Percentiles rank a stretch among this genome's conserved stretches.
Evolutionary conservation across 2,329 filamentous ascomycete genomes (phyloP).

Genomic region (Epichloe coenophiala): DNA sequence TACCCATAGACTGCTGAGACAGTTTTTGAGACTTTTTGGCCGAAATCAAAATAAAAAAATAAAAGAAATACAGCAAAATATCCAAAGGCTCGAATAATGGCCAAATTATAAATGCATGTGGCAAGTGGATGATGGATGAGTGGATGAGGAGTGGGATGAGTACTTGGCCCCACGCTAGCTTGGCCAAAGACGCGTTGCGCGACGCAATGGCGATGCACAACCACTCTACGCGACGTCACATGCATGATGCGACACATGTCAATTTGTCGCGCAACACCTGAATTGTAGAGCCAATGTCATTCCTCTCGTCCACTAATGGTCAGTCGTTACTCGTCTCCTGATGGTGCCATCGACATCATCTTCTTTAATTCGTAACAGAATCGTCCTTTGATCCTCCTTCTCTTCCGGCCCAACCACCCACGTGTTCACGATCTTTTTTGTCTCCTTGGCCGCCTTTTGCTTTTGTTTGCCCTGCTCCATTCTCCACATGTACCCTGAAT

Average conservation of each 20-base stretch:
- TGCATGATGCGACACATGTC: not conserved
- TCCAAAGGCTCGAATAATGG: not conserved
- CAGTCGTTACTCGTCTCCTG: constrained; percentile 14
- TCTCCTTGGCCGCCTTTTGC: constrained; percentile 47
- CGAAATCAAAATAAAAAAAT: too few species aligned
- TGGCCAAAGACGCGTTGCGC: constrained; percentile 5
- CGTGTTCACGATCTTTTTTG: constrained; percentile 58
- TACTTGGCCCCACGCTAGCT: not conserved
- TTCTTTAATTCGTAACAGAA: constrained; percentile 13
- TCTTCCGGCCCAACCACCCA: constrained; percentile 47
- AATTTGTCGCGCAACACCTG: not conserved
- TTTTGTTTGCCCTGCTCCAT: constrained; percentile 53
- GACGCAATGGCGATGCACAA: not conserved
- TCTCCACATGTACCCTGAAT: constrained; percentile 60
- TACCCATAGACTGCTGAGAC: too few species aligned
- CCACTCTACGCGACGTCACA: constrained; percentile 6
- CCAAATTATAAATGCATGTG: not conserved
- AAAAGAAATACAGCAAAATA: too few species aligned
- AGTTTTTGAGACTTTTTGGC: too few species aligned
- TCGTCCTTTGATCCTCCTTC: constrained; percentile 12
- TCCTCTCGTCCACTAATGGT: not conserved
- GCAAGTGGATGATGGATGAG: not conserved
- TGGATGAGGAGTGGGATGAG: not conserved
- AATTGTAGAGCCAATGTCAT: not conserved
- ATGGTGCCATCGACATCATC: constrained; percentile 9